Evolutionary conservation across 371 early-diverging fungal genomes (phyloP), one percentile per base, ranked within the genome.

Genomic region (Rhizomucor miehei): DNA sequence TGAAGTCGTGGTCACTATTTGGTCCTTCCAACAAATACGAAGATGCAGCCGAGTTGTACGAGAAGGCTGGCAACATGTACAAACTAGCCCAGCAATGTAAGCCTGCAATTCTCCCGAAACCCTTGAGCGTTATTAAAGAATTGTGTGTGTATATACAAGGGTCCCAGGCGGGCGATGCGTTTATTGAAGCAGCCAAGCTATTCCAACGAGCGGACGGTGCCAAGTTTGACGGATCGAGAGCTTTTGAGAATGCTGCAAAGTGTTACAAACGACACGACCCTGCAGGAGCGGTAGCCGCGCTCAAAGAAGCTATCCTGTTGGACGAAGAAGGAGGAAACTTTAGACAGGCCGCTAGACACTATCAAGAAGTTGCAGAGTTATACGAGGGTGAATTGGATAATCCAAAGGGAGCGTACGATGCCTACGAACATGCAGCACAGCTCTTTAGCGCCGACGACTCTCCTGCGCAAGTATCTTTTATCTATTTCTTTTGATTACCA

Each of bases 101-200:
- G 77, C 46, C 40, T 21, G 48, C 43, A 34, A 29, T 29, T 8
- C 29, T 29, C 29, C 5, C 29, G 29, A 29, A 3, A 8, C 5
- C 3, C 8, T 29, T 29, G 5, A 5, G 29, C 8, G 29, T 29
- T 19, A 50, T 41, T 6, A 19, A 3, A 41, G 14, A 19, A 41
- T 19, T 38, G 8, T 38, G 38, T 38, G 5, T 19, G 41, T 41
- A 16, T 38, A 41, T 6, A 19, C 3, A 41, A 41, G 41, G 92
- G 94, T 84, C 86, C 60, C 90, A 92, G 58, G 92, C 95, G 17
- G 98, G 97, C 56, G 94, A 94, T 64, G 91, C 95, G 0, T 95
- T 90, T 72, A 67, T 81, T 46, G 82, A 86, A 55, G 91, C 93
- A 37, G 97, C 95, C 29, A 66, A 73, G 48, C 56, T 77, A 29